Evolutionary conservation across 139 green algal species (phyloP).

Genomic region (Nannochloris sp.): DNA sequence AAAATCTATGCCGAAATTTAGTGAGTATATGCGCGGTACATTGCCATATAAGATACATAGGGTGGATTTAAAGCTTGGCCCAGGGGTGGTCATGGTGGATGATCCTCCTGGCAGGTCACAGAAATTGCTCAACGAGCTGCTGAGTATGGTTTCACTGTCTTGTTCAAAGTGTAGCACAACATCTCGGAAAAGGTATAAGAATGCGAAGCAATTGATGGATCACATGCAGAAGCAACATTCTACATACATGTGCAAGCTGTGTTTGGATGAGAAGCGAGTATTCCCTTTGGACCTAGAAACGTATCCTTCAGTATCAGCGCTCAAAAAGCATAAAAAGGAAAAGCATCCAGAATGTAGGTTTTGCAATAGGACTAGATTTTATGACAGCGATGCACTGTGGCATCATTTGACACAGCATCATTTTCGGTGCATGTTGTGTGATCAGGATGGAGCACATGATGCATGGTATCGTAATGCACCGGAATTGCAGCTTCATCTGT

Average conservation of each 20-base stretch:
- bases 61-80: constrained; percentile 3
- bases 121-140: constrained; percentile 18
- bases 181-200: constrained; percentile 28
- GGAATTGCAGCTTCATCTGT: constrained; percentile 28
- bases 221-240: constrained; percentile 30
- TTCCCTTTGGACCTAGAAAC: constrained; percentile 45
- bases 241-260: constrained; percentile 17
- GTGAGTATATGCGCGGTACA: neutral
- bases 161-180: constrained; percentile 41
- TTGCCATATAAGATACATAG: neutral
- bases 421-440: constrained; percentile 61
- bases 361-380: constrained; percentile 43
- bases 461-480: constrained; percentile 30
- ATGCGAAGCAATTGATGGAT: constrained; percentile 25
- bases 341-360: constrained; percentile 55
- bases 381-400: constrained; percentile 48
- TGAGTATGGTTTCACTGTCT: constrained; percentile 28
- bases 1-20: constrained; percentile 14
- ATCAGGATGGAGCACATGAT: constrained; percentile 12
- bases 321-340: constrained; percentile 31
- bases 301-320: constrained; percentile 10
- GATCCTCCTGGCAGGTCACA: neutral
- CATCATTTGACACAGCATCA: constrained; percentile 40
- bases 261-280: constrained; percentile 20
- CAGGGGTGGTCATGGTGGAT: constrained; percentile 6